Conservation (phyloP, 257 asterid species). For the Solanum dulcamara region DNA sequence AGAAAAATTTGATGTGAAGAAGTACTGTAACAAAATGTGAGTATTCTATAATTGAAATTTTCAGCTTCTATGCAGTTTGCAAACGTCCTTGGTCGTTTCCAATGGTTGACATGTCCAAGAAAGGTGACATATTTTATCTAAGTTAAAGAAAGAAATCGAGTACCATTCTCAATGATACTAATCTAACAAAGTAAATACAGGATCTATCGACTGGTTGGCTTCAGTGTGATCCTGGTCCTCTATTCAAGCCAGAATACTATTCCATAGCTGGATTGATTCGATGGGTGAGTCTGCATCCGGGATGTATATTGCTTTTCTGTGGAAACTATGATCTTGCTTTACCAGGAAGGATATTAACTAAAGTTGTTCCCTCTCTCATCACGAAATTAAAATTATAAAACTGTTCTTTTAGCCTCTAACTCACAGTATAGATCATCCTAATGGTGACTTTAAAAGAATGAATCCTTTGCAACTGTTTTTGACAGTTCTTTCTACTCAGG, state of each 20-base stretch:
- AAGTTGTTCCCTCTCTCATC: neutral
- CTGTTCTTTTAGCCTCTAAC: neutral
- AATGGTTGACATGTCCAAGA: slow-evolving; percentile 97
- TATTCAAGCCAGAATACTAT: slow-evolving; percentile 66
- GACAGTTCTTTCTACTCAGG: neutral
- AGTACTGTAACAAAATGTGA: neutral
- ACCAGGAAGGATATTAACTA: neutral
- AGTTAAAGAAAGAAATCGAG: neutral
- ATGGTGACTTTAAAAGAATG: neutral
- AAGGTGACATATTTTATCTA: slow-evolving; percentile 42
- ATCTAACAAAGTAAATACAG: slow-evolving; percentile 21
- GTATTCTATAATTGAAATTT: neutral
- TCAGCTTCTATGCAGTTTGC: slow-evolving; percentile 57
- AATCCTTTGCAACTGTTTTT: neutral
- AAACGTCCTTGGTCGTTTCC: slow-evolving; percentile 62
- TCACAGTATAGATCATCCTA: neutral
- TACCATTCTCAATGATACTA: neutral
- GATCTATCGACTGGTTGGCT: slow-evolving; percentile 98
- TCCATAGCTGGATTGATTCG: slow-evolving; percentile 54
- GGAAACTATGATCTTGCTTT: neutral
- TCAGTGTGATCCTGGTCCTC: slow-evolving; percentile 80
- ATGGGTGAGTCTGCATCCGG: slow-evolving; percentile 43
- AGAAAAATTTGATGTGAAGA: neutral
- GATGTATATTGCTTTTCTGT: neutral
- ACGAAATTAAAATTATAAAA: neutral